Evolutionary conservation across 257 asterid genomes (phyloP).

Genomic region (Vinca minor): DNA sequence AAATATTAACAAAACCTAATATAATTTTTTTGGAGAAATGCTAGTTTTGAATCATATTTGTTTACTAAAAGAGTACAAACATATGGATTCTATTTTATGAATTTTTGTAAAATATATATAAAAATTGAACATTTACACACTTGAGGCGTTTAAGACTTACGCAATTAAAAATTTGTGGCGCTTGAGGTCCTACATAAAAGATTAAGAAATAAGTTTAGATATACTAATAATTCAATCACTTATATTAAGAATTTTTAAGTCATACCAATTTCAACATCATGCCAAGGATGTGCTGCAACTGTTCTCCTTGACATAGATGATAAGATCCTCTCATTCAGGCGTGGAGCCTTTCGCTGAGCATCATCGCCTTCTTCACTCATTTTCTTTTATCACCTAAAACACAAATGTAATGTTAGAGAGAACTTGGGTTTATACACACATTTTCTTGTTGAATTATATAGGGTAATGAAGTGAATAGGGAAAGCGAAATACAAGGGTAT

Average conservation of each 20-base stretch:
- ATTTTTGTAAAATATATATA: no score
- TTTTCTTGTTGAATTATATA: background rate
- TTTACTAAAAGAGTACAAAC: no score
- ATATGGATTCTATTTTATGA: no score
- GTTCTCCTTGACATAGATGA: slow-evolving; percentile 26
- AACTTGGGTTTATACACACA: background rate
- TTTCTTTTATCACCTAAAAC: background rate
- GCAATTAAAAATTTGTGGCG: slow-evolving; percentile 21
- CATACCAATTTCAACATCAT: slow-evolving; percentile 27
- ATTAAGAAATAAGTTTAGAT: background rate
- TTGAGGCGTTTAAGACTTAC: slow-evolving; percentile 11
- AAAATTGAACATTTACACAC: no score
- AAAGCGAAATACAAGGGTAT: background rate
- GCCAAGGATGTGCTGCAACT: slow-evolving; percentile 34
- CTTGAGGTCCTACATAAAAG: slow-evolving; percentile 22
- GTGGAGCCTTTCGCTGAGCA: slow-evolving; percentile 8
- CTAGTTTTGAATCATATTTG: no score
- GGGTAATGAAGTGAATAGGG: background rate
- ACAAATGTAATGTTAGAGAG: background rate
- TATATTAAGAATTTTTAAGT: background rate
- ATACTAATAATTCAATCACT: no score
- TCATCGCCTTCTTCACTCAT: background rate
- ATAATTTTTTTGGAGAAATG: background rate
- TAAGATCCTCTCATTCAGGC: slow-evolving; percentile 23
- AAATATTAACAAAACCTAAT: no score